Evolutionary conservation across 2,329 filamentous ascomycete genomes (phyloP).

Genomic region (Fusarium succisae): DNA sequence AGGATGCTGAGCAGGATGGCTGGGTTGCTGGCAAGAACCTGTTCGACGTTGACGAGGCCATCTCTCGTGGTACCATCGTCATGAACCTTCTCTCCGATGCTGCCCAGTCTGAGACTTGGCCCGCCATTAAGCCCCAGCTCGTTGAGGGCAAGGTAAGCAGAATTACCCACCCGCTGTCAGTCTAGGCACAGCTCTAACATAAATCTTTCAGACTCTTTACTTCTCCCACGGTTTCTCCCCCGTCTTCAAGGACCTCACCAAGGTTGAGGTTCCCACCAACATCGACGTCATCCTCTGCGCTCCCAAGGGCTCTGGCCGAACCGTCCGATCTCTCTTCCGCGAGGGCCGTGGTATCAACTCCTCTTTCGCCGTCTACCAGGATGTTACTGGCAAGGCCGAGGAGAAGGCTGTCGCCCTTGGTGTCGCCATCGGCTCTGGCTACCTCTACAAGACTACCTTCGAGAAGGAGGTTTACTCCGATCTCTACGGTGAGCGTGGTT

Average conservation of each 20-base stretch:
- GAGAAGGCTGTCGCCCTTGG: constrained; percentile 97
- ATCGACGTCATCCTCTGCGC: constrained; percentile 99
- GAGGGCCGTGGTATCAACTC: constrained; percentile 99
- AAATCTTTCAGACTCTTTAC: constrained; percentile 84
- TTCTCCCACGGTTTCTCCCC: constrained; percentile 99
- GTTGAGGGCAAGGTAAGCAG: constrained; percentile 92
- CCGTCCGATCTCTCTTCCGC: constrained; percentile 97
- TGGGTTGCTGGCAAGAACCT: constrained; percentile 99
- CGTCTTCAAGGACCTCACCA: constrained; percentile 99
- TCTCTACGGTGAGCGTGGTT: constrained; percentile 99
- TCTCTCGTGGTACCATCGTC: constrained; percentile 90
- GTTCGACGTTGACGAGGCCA: constrained; percentile 97
- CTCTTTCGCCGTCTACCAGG: constrained; percentile 97
- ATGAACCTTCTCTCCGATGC: constrained; percentile 99
- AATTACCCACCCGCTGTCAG: background rate
- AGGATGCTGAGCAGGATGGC: constrained; percentile 95
- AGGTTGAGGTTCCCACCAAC: constrained; percentile 94
- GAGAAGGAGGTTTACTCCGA: constrained; percentile 99
- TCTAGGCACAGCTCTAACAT: constrained; percentile 34
- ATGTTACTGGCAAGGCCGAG: constrained; percentile 96
- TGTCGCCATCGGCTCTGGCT: constrained; percentile 95
- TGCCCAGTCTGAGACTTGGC: constrained; percentile 99
- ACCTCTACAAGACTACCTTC: constrained; percentile 99
- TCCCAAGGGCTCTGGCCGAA: constrained; percentile 98
- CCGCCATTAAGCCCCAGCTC: constrained; percentile 95